Conservation (phyloP, 2,329 filamentous ascomycete species). For the Aspergillus proliferans region DNA sequence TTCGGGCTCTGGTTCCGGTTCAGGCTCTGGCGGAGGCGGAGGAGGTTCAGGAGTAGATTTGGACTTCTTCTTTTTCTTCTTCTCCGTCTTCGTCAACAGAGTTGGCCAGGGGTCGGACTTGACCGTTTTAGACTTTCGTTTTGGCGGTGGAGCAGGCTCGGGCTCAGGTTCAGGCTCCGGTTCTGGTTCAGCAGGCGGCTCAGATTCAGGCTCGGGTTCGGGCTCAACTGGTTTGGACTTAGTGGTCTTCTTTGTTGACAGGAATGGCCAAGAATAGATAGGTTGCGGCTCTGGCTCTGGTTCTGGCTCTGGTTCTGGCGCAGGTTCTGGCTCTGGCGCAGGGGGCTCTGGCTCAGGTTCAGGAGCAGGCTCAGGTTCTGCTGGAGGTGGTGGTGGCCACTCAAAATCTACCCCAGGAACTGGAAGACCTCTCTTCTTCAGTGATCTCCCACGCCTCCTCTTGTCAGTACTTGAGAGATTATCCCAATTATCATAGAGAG, state of each 20-base stretch:
- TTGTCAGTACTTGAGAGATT: too few species aligned
- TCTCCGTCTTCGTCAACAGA: slow-evolving; percentile 19
- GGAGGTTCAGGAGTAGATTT: slow-evolving; percentile 2
- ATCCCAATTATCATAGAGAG: too few species aligned
- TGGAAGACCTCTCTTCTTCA: too few species aligned
- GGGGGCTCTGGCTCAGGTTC: slow-evolving; percentile 13
- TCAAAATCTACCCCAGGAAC: too few species aligned
- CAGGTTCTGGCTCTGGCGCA: slow-evolving; percentile 16
- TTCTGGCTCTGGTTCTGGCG: neutral
- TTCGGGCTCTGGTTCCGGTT: slow-evolving; percentile 2
- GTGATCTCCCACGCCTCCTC: too few species aligned
- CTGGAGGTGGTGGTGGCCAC: neutral
- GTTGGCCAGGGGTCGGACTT: slow-evolving; percentile 8
- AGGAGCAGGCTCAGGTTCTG: slow-evolving; percentile 10
- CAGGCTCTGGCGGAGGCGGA: neutral
- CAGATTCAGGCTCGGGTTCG: neutral
- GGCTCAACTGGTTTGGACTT: neutral
- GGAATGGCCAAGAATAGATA: neutral
- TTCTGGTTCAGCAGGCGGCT: neutral
- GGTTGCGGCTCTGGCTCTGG: slow-evolving; percentile 14
- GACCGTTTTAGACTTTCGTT: neutral
- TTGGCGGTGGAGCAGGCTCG: slow-evolving; percentile 1
- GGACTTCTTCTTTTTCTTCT: slow-evolving; percentile 25
- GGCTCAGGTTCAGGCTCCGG: slow-evolving; percentile 22
- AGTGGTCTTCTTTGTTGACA: neutral